Base-by-base conservation (phyloP, 2,329 filamentous ascomycete species). In the Claviceps purpurea region DNA sequence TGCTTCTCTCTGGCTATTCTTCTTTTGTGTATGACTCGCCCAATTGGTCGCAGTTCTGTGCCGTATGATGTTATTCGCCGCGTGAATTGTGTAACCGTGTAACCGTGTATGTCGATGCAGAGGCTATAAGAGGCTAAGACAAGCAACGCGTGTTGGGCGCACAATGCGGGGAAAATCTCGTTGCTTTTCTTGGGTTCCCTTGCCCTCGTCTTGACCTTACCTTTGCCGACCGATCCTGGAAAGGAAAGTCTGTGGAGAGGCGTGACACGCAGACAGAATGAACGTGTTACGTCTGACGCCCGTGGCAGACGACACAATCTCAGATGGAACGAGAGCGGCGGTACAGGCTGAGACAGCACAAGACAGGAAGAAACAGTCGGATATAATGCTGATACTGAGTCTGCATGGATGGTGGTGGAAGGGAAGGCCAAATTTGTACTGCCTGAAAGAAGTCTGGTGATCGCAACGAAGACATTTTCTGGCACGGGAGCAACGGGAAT, bases 141-240 rank as follows among this genome's bases (percentile, higher is more conserved):
- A 46, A 42, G 46, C 34, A 45, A 41, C 44, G 52, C 41, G 50
- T 52, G 43, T 24, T 42, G 39, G 47, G 40, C 30, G 45, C 47
- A 46, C 49, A n/a, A 45, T 52, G 54, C 52, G 54, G 54, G 46
- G 47, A 45, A 50, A 34, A 34, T 4, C 26, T 42, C 14, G 24
- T 48, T 50, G 18, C 18, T 53, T 38, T 50, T 37, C 30, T 16
- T 11, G 11, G 24, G 2, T 11, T 44, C 13, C 18, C 6, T 30
- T 30, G n/a, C 10, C 6, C 18, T 18, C 18, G 18, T 18, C 18
- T n/a, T 44, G 8, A 20, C 11, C 8, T 45, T 41, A 26, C 10
- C 30, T n/a, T 46, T 46, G 30, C 30, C 30, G 11, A 22, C 43
- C 22, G 18, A 45, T 45, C 24, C 44, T 47, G 10, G 30, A 34